A percentile compares a stretch with the other conserved stretches of the same genome.
Evolutionary conservation across 2,329 filamentous ascomycete species (phyloP).

Genomic region (Fusarium setosum): DNA sequence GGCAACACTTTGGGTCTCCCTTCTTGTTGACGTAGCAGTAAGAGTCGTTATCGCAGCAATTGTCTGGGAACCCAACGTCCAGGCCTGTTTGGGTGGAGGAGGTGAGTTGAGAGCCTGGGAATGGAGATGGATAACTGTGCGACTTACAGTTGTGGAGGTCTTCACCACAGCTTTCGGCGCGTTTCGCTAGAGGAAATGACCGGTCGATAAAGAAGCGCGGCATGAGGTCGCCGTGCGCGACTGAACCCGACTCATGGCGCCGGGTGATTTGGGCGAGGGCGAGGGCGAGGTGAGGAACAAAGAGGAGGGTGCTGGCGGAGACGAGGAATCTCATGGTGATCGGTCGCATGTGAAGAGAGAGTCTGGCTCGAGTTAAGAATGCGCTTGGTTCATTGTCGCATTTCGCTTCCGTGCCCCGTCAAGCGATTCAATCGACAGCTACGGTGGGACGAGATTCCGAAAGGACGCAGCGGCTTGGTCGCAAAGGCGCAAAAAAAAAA

Average conservation of each 20-base stretch:
- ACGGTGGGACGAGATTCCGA: neutral
- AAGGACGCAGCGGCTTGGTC: neutral
- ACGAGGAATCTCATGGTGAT: constrained; percentile 34
- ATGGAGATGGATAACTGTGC: neutral
- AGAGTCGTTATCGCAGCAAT: constrained; percentile 56
- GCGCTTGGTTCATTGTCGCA: constrained; percentile 20
- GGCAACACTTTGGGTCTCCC: constrained; percentile 53
- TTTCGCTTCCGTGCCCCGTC: neutral
- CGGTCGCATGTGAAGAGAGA: neutral
- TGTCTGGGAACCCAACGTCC: constrained; percentile 51
- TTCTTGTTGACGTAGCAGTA: constrained; percentile 58
- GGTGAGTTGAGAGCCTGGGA: neutral
- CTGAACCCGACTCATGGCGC: constrained; percentile 35
- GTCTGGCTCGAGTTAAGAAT: neutral
- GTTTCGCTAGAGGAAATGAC: constrained; percentile 43
- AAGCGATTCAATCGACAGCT: neutral
- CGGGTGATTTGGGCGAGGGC: constrained; percentile 22
- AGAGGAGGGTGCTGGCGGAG: constrained; percentile 3
- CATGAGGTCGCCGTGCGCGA: constrained; percentile 43
- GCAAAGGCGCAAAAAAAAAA: neutral
- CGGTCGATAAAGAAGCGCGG: constrained; percentile 46
- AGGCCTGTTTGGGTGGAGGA: constrained; percentile 48
- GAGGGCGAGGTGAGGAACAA: constrained; percentile 19
- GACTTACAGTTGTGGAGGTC: constrained; percentile 48
- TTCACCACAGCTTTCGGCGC: constrained; percentile 42